These are phyloP conservation scores for Colletotrichum shisoi DNA, from an alignment of 2,329 filamentous ascomycete genomes.

Conservation along the genomic window DNA sequence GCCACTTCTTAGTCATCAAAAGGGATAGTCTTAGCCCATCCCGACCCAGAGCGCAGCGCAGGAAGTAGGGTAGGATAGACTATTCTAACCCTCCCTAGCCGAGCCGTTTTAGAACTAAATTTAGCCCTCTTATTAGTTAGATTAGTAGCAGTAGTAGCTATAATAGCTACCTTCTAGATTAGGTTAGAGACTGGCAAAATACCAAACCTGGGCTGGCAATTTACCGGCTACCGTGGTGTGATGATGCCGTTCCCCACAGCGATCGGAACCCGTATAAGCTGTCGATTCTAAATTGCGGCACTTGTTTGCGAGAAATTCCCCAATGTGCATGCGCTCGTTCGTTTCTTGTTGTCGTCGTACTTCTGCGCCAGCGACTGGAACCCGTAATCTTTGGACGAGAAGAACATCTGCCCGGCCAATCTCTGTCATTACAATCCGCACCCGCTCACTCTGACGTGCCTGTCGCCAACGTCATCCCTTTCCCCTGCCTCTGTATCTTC, in stretches of 20 bases:
- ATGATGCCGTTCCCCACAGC: constrained; percentile 12
- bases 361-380: neutral
- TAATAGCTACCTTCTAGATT: too few species aligned
- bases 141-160: too few species aligned
- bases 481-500: neutral
- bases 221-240: too few species aligned
- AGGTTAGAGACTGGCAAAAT: too few species aligned
- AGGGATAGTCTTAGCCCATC: too few species aligned
- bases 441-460: neutral
- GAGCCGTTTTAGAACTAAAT: too few species aligned
- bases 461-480: neutral
- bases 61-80: too few species aligned
- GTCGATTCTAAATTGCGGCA: constrained; percentile 2
- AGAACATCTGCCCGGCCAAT: neutral
- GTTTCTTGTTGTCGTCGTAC: constrained; percentile 9
- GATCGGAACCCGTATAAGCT: neutral
- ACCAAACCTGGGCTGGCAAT: too few species aligned
- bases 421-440: neutral
- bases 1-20: too few species aligned
- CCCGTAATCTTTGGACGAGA: neutral
- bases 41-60: too few species aligned
- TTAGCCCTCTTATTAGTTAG: too few species aligned
- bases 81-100: too few species aligned
- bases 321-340: constrained; percentile 15
- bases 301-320: constrained; percentile 19